Conservation (phyloP, 2,329 filamentous ascomycete species). For the Fusarium luffae region DNA sequence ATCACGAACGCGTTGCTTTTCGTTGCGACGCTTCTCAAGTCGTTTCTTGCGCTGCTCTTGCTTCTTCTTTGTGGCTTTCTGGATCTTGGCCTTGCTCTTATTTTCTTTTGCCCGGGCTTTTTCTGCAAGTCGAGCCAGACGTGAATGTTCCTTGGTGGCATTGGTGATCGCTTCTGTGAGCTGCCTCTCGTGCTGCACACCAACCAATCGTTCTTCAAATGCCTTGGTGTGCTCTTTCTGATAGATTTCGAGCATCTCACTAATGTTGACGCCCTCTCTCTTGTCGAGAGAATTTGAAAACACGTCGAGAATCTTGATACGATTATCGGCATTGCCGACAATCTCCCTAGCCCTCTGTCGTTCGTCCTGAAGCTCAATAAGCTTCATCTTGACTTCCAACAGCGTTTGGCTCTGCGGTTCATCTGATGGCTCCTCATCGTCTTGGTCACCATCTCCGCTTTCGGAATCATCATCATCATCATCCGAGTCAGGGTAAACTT, state of each 20-base stretch:
- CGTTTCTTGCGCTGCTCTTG: conserved; percentile 51
- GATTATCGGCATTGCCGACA: conserved; percentile 46
- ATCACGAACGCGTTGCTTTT: conserved; percentile 56
- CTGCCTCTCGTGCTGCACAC: conserved; percentile 46
- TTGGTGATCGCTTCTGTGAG: conserved; percentile 49
- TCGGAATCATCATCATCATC: conserved; percentile 40
- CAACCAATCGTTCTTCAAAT: conserved; percentile 55
- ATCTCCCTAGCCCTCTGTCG: conserved; percentile 36
- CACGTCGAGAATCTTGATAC: conserved; percentile 55
- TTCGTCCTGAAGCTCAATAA: conserved; percentile 47
- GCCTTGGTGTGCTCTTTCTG: conserved; percentile 55
- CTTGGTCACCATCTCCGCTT: conserved; percentile 39
- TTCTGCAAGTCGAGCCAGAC: conserved; percentile 45
- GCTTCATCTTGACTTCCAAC: conserved; percentile 45
- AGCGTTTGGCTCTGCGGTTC: conserved; percentile 23
- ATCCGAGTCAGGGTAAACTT: conserved; percentile 63
- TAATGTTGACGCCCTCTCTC: conserved; percentile 51
- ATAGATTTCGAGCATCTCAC: conserved; percentile 55
- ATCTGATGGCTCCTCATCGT: conserved; percentile 42
- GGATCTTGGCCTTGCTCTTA: conserved; percentile 49
- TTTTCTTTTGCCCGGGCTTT: conserved; percentile 45
- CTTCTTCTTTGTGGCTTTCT: conserved; percentile 52
- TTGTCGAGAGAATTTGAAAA: conserved; percentile 53
- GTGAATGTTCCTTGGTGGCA: conserved; percentile 48
- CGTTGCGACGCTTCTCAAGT: conserved; percentile 52